Percentiles rank a stretch among this genome's conserved stretches.
phyloP scores from a whole-genome alignment of 768 basidiomycete genomes.

The Mycena rosella region DNA sequence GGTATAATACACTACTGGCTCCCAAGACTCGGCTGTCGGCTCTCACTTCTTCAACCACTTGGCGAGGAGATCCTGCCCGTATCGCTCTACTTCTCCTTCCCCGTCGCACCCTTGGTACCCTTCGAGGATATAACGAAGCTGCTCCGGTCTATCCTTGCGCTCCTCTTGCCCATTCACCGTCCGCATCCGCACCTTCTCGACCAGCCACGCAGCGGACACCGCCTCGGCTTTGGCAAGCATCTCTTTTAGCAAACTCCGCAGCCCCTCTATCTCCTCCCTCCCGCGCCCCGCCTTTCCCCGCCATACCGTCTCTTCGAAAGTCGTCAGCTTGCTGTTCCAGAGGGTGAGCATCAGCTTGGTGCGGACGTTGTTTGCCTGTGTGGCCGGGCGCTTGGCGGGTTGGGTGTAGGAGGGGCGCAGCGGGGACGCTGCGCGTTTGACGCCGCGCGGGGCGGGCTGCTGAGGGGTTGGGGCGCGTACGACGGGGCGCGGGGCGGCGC shows the following conservation, averaged over 20 bases:
- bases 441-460: not conserved
- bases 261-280: not conserved
- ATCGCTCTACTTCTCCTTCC: not conserved
- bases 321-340: not conserved
- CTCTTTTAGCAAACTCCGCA: not conserved
- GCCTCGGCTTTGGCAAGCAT: not conserved
- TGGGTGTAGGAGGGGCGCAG: not conserved
- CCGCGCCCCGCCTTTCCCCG: not conserved
- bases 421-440: not conserved
- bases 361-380: not conserved
- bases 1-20: not conserved
- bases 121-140: not conserved
- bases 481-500: not conserved
- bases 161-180: not conserved
- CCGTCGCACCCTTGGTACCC: not conserved
- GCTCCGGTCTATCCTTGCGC: not conserved
- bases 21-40: too few relatives aligned
- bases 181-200: not conserved
- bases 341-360: not conserved
- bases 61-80: too few relatives aligned
- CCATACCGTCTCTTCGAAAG: not conserved
- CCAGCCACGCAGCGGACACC: not conserved
- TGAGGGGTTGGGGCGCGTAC: not conserved
- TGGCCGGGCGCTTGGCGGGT: not conserved
- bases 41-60: too few relatives aligned